A percentile compares a stretch with the other conserved stretches of the same genome.
phyloP scores from a whole-genome alignment of 1,284 basidiomycete genomes.

The Irpex sp. region DNA sequence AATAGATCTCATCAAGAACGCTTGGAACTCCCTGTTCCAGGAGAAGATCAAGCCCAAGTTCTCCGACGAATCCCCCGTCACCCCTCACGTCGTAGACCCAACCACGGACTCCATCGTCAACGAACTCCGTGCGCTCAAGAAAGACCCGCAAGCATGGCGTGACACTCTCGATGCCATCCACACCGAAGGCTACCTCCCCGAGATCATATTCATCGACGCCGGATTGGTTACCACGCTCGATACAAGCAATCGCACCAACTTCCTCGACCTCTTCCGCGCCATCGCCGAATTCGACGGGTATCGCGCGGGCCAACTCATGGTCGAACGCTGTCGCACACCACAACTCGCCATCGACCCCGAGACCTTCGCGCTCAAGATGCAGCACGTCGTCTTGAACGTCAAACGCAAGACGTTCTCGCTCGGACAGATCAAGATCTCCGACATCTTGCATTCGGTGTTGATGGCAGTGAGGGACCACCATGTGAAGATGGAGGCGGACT shows the following conservation, averaged over 20 bases:
- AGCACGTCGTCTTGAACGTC: conserved; percentile 89
- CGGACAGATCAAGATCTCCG: conserved; percentile 93
- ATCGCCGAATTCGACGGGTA: conserved; percentile 98
- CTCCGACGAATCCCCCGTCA: conserved; percentile 34
- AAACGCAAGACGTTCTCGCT: conserved; percentile 97
- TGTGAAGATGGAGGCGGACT: conserved; percentile 98
- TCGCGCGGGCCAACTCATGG: conserved; percentile 92
- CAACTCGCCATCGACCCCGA: conserved; percentile 90
- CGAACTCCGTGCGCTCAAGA: conserved; percentile 53
- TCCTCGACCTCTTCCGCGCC: conserved; percentile 94
- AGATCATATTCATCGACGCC: conserved; percentile 95
- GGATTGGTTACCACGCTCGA: conserved; percentile 91
- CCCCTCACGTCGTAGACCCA: conserved; percentile 26
- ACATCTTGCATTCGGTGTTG: conserved; percentile 88
- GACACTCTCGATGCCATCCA: conserved; percentile 65
- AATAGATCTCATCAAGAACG: conserved; percentile 51
- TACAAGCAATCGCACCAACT: conserved; percentile 82
- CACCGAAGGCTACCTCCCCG: conserved; percentile 82
- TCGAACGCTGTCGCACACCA: conserved; percentile 91
- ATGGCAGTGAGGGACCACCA: conserved; percentile 89
- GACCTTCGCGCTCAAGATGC: conserved; percentile 96
- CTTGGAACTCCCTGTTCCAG: conserved; percentile 41
- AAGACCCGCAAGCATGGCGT: conserved; percentile 69
- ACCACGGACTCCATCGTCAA: conserved; percentile 66
- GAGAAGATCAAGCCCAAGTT: conserved; percentile 27